Evolutionary conservation across 225 moss, liverwort and hornwort genomes (phyloP).

Genomic region (Polytrichum commune): DNA sequence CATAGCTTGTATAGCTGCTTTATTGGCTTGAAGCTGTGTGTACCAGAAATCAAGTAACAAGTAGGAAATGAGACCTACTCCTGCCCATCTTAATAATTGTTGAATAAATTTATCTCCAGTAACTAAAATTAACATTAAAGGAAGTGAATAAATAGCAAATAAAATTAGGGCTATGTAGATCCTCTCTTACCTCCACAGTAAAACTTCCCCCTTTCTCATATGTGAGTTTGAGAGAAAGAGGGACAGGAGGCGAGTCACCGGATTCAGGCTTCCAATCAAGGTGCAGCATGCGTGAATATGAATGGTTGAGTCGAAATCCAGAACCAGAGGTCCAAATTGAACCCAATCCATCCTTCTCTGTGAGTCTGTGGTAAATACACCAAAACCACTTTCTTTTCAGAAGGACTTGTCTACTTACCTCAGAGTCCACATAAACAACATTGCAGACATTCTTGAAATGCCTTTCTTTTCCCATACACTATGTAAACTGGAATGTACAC

Average conservation of each 20-base stretch:
- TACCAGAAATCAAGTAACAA: background rate
- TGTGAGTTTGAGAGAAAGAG: constrained; percentile 60
- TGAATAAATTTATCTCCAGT: background rate
- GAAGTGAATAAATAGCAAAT: background rate
- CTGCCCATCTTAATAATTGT: background rate
- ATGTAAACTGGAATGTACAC: too few relatives aligned
- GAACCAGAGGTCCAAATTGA: constrained; percentile 62
- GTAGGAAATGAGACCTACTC: background rate
- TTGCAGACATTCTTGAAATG: too few relatives aligned
- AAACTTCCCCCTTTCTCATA: constrained; percentile 50
- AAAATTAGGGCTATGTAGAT: background rate
- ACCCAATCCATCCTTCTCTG: constrained; percentile 32
- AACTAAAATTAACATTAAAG: background rate
- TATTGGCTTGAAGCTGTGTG: background rate
- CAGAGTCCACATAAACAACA: constrained; percentile 2
- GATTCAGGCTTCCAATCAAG: constrained; percentile 75
- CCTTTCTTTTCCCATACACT: too few relatives aligned
- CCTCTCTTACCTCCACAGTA: constrained; percentile 60
- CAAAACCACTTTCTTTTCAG: background rate
- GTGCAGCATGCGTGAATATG: constrained; percentile 49
- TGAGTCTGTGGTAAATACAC: constrained; percentile 4
- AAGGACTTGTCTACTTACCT: too few relatives aligned
- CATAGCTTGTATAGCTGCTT: background rate
- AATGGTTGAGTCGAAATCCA: constrained; percentile 89
- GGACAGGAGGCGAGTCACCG: constrained; percentile 38